Percentiles rank a stretch among this genome's conserved stretches.
Evolutionary conservation across 192 early-diverging fungal species (phyloP).

Genomic region (Neocallimastix lanati): DNA sequence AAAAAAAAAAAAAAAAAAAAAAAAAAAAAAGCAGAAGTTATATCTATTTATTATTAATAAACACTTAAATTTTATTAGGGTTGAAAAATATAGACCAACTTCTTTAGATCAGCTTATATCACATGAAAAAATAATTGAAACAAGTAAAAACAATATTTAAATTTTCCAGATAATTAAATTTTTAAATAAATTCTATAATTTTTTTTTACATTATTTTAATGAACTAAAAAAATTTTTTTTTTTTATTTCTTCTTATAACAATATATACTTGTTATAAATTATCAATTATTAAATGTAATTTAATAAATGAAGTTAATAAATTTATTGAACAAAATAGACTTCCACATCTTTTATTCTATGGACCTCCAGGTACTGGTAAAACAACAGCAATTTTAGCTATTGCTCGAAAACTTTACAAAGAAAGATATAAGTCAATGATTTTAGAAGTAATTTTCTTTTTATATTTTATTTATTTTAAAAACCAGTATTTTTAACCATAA

Average conservation of each 20-base stretch:
- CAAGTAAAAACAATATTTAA: too few species aligned
- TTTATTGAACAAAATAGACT: constrained; percentile 85
- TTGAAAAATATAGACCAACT: constrained; percentile 89
- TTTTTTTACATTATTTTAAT: too few species aligned
- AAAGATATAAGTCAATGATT: constrained; percentile 69
- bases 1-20: too few species aligned
- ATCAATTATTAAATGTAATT: constrained; percentile 68
- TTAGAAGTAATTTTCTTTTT: constrained; percentile 76
- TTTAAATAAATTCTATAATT: too few species aligned
- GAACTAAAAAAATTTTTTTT: too few species aligned
- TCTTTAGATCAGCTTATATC: constrained; percentile 85
- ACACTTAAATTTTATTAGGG: constrained; percentile 27
- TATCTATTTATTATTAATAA: not conserved
- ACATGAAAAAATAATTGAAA: constrained; percentile 76
- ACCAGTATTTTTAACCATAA: too few species aligned
- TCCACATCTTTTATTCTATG: constrained; percentile 94
- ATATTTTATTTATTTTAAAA: too few species aligned
- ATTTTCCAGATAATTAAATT: too few species aligned
- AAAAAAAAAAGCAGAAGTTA: too few species aligned
- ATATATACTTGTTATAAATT: too few species aligned
- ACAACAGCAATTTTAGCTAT: constrained; percentile 91
- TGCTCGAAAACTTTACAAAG: constrained; percentile 72
- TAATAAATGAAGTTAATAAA: constrained; percentile 60
- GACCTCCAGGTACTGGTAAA: constrained; percentile 93
- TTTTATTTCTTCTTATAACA: too few species aligned